Percentiles rank a stretch among this genome's conserved stretches.
Evolutionary conservation across 345 rosid species (phyloP).

Genomic region (Aquilaria yunnanensis): DNA sequence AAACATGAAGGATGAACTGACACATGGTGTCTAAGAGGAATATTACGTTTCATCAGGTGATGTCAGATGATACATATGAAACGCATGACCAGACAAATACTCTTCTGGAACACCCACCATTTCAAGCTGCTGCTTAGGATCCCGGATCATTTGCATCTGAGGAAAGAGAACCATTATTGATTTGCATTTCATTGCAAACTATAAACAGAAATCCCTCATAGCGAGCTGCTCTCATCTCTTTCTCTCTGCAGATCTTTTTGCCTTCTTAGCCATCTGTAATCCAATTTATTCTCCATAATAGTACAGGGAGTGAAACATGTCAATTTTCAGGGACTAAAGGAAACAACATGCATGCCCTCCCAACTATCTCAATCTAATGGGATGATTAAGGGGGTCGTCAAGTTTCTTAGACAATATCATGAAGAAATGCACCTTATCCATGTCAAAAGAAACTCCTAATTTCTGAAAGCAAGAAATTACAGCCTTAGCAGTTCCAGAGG

Average conservation of each 20-base stretch:
- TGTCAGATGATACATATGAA: conserved; percentile 82
- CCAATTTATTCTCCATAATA: too few species aligned
- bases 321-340: too few species aligned
- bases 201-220: too few species aligned
- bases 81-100: conserved; percentile 81
- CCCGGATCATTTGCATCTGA: conserved; percentile 82
- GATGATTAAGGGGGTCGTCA: too few species aligned
- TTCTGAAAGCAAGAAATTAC: conserved; percentile 90
- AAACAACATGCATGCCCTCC: too few species aligned
- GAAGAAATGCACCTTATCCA: conserved; percentile 70
- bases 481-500: conserved; percentile 96
- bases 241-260: too few species aligned
- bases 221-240: too few species aligned
- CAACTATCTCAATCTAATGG: too few species aligned
- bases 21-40: not conserved
- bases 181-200: too few species aligned
- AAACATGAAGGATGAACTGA: not conserved
- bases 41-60: conserved; percentile 89
- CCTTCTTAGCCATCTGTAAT: too few species aligned
- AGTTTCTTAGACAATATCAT: too few species aligned
- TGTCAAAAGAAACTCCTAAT: conserved; percentile 75
- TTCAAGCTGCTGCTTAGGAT: conserved; percentile 72
- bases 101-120: conserved; percentile 95
- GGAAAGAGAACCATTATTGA: not conserved
- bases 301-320: too few species aligned